Evolutionary conservation across 1,139 yeast species (phyloP).

Genomic region (Geotrichum cucujoidarum): DNA sequence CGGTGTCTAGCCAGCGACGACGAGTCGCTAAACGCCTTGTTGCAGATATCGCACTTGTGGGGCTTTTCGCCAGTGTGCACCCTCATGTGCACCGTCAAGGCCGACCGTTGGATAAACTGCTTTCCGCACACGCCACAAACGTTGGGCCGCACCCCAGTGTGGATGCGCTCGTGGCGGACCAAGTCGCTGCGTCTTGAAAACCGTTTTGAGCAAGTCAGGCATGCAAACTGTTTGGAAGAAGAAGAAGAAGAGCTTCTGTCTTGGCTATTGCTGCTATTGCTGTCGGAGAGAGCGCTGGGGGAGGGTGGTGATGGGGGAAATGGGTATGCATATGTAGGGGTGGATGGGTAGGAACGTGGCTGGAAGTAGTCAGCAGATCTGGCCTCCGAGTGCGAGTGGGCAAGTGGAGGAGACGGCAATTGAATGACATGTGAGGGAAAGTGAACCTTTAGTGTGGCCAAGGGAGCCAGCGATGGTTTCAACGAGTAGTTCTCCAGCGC

Average conservation of each 20-base stretch:
- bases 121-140: conserved; percentile 42
- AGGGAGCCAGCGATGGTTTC: conserved; percentile 1
- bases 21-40: conserved; percentile 39
- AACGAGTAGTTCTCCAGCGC: not conserved
- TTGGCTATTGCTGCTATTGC: conserved; percentile 3
- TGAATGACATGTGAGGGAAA: conserved; percentile 5
- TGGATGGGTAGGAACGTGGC: conserved; percentile 8
- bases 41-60: conserved; percentile 37
- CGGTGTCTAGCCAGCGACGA: conserved; percentile 41
- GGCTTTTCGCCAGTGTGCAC: conserved; percentile 85
- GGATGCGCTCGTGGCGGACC: conserved; percentile 69
- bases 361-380: conserved; percentile 5
- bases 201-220: conserved; percentile 34
- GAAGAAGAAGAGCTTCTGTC: no score
- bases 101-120: conserved; percentile 64
- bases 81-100: conserved; percentile 64
- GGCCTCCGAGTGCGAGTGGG: conserved; percentile 5
- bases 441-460: not conserved
- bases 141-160: conserved; percentile 67
- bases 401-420: conserved; percentile 13
- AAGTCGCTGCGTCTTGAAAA: conserved; percentile 63
- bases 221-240: conserved; percentile 26
- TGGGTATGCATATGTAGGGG: conserved; percentile 5
- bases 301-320: conserved; percentile 17
- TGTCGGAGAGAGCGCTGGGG: conserved; percentile 1